These are phyloP conservation scores for Aureobasidium sp. DNA, from an alignment of 2,329 filamentous ascomycete genomes.

Conservation along the genomic window DNA sequence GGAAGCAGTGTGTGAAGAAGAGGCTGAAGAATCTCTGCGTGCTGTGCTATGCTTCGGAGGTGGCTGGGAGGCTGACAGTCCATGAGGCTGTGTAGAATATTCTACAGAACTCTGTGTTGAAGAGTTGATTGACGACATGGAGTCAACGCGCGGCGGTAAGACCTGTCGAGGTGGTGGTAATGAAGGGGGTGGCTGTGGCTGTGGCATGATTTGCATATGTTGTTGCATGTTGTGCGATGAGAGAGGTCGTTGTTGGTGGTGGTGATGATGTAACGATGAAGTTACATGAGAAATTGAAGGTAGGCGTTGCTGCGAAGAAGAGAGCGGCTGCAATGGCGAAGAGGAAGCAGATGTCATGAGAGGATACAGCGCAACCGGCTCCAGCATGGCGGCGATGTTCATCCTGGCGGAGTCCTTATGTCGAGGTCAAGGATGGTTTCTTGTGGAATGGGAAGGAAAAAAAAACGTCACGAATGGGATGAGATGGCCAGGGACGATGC, in stretches of 20 bases:
- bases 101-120: background rate
- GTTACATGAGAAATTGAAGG: background rate
- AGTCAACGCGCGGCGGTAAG: background rate
- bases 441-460: too few species aligned
- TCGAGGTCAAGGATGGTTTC: background rate
- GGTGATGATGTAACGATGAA: background rate
- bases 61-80: background rate
- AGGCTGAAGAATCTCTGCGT: background rate
- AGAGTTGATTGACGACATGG: background rate
- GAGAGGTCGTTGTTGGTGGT: background rate
- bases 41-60: background rate
- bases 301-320: background rate
- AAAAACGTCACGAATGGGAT: background rate
- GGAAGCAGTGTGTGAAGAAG: background rate
- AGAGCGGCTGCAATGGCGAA: background rate
- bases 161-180: background rate
- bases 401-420: background rate
- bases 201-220: background rate
- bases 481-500: background rate
- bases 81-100: background rate
- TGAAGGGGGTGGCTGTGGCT: background rate
- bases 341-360: background rate
- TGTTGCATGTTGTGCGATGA: background rate
- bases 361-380: background rate
- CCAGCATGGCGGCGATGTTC: conserved; percentile 10